Evolutionary conservation across 495 filamentous ascomycete species (phyloP).

Genomic region (Aspergillus mulundensis): DNA sequence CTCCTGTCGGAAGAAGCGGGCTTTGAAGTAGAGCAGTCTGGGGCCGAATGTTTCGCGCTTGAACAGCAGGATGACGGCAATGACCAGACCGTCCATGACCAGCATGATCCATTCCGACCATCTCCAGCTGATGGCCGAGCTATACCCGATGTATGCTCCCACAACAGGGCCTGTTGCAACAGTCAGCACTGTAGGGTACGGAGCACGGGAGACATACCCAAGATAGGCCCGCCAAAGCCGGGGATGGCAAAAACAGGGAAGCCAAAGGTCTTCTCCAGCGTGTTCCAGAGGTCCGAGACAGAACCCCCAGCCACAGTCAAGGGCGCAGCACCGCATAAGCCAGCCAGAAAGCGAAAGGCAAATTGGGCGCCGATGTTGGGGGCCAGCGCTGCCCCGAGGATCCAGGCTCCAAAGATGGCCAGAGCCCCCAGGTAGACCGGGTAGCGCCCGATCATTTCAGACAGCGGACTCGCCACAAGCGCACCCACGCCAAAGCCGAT

Average conservation of each 20-base stretch:
- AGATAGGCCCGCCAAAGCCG: constrained; percentile 43
- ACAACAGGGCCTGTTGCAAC: constrained; percentile 37
- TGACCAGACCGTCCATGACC: constrained; percentile 39
- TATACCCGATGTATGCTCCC: constrained; percentile 32
- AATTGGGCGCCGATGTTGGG: constrained; percentile 50
- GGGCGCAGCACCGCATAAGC: constrained; percentile 48
- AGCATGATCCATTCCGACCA: constrained; percentile 52
- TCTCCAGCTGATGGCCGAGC: constrained; percentile 43
- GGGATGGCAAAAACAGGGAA: constrained; percentile 49
- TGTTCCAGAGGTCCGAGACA: constrained; percentile 48
- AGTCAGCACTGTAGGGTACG: no score
- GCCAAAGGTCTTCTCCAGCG: constrained; percentile 42
- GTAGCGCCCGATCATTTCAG: constrained; percentile 57
- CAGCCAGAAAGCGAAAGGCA: constrained; percentile 48
- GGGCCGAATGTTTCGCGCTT: constrained; percentile 52
- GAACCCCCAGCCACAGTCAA: constrained; percentile 49
- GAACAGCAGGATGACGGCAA: constrained; percentile 41
- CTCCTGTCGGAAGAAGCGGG: constrained; percentile 37
- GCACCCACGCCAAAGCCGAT: constrained; percentile 57
- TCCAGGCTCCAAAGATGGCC: constrained; percentile 48
- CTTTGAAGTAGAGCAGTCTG: constrained; percentile 49
- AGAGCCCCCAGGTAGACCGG: constrained; percentile 54
- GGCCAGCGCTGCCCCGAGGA: constrained; percentile 46
- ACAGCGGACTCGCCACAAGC: constrained; percentile 47
- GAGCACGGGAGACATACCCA: no score